Percentiles rank a stretch among this genome's conserved stretches.
These are phyloP conservation scores for Excoecaria cochinchinensis DNA, from an alignment of 345 rosid species.

Conservation along the genomic window DNA sequence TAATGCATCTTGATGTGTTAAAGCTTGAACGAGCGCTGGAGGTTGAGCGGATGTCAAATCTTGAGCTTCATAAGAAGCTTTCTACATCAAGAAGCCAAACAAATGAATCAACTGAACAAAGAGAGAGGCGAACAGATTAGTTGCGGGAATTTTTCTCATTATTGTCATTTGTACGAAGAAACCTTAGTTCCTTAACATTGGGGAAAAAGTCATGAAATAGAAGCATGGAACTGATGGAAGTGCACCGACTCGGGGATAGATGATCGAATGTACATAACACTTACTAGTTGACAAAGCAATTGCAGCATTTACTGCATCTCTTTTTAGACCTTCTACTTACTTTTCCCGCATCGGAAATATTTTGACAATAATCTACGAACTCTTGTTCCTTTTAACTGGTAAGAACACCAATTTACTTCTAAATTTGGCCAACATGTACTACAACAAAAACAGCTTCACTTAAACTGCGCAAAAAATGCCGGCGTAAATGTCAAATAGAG, in stretches of 20 bases:
- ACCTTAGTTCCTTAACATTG: background rate
- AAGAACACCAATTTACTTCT: too few species aligned
- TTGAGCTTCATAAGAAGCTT: conserved; percentile 73
- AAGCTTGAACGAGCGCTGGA: conserved; percentile 93
- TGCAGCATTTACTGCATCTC: background rate
- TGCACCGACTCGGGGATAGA: background rate
- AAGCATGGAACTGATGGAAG: background rate
- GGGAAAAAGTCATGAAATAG: background rate
- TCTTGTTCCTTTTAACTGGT: too few species aligned
- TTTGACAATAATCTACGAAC: too few species aligned
- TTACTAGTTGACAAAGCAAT: background rate
- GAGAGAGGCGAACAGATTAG: conserved; percentile 21
- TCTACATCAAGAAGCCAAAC: conserved; percentile 32
- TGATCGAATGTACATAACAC: background rate
- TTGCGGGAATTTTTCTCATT: background rate
- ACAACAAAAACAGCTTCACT: too few species aligned
- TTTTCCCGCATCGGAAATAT: background rate
- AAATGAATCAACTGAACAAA: conserved; percentile 26
- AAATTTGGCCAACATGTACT: too few species aligned
- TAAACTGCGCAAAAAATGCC: too few species aligned
- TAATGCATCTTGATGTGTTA: background rate
- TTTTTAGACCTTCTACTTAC: background rate
- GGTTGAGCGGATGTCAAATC: conserved; percentile 72
- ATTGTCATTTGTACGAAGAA: background rate
- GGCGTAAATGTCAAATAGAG: too few species aligned